These are phyloP conservation scores for Apiospora malaysiana DNA, from an alignment of 2,329 filamentous ascomycete species.

Conservation along the genomic window DNA sequence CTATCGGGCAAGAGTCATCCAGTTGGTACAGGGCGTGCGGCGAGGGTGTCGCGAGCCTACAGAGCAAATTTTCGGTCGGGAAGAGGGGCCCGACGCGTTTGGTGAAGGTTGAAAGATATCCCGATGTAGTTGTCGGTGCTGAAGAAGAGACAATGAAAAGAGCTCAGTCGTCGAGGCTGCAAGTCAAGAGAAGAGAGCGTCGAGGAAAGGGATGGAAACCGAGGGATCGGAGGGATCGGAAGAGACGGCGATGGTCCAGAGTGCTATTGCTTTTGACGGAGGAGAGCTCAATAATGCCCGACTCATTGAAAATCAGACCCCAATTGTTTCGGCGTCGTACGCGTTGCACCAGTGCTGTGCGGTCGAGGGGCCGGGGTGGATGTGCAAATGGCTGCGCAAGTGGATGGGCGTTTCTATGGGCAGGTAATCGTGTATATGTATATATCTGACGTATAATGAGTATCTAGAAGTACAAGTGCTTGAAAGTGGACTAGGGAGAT, in stretches of 20 bases:
- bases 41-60: not conserved
- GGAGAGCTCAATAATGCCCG: not conserved
- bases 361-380: not conserved
- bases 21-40: not conserved
- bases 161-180: not conserved
- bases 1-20: not conserved
- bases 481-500: not conserved
- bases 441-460: not conserved
- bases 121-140: not conserved
- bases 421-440: not conserved
- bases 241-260: not conserved
- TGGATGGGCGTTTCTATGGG: not conserved
- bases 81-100: not conserved
- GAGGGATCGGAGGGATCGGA: not conserved
- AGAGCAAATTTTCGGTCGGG: not conserved
- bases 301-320: constrained; percentile 17
- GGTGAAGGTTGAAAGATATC: not conserved
- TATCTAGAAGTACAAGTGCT: not conserved
- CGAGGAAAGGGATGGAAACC: constrained; percentile 9
- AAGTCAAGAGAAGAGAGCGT: not conserved
- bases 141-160: not conserved
- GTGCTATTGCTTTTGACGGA: constrained; percentile 8
- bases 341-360: not conserved
- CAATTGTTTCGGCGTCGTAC: constrained; percentile 16
- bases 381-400: not conserved